Evolutionary conservation across 768 basidiomycete genomes (phyloP), one percentile per base, ranked within the genome.

Genomic region (Mycena crocata): DNA sequence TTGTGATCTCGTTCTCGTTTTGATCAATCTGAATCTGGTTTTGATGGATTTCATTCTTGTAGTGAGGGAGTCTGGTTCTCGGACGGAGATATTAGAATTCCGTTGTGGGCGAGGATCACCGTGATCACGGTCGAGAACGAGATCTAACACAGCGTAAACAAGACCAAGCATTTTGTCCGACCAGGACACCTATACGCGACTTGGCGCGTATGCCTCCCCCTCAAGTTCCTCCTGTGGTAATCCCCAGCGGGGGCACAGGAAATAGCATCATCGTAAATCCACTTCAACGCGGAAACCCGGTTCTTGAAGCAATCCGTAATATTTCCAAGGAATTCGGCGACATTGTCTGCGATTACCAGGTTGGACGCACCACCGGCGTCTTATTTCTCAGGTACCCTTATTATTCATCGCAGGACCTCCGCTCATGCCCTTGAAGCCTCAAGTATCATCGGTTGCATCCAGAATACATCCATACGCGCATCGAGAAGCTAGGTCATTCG

Each of bases 381-480:
- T 79, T 99, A 26, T 99, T 92, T 76, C 86, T 99, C 59, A 97
- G 95, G 98, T 93, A 62, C 71, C 72, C 39, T 30, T 12, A 30
- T 26, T 37, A 51, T 37, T 31, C 30, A 48, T 24, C 15, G 34
- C 23, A 21, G 24, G 34, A 49, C 48, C 15, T 24, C 63, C 24
- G 23, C 56, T 49, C 24, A 62, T 21, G 21, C 24, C 12, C 12
- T 34, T 23, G 2, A 66, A 98, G 98, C 75, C 77, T 99, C 70
- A 93, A 90, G 73, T 99, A 99, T 71, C 96, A 99, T 73, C 92
- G 96, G 55, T 86, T 99, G 17, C 98, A 99, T 77, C 98, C 98
- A 17, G 98, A 99, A 78, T 99, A 99, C 76, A 91, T 99, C 62
- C 94, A 95, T 76, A 86, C 87, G 55, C 90, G 98, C 15, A 95